Base-by-base conservation (phyloP, 306 rosid genomes). In the Albizia julibrissin region DNA sequence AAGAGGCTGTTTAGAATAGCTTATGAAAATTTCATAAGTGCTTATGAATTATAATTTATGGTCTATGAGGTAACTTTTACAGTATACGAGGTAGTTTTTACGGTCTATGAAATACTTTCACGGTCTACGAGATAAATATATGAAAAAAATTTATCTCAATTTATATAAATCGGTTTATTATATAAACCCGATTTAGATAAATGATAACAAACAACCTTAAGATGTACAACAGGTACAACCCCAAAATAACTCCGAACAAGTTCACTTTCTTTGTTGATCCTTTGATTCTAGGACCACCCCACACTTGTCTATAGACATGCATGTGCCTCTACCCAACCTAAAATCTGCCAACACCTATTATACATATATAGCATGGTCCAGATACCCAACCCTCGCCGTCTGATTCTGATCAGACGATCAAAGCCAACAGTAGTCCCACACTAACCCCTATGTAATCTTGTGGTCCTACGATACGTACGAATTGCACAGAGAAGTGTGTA, bases 271-370 rank as follows among this genome's bases (percentile, higher is more conserved):
- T 62, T 69, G 81, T 74, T 75, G 62, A 84, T 58, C 62, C 72
- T 69, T 72, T 42, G 21, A 40, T 69, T 69, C 47, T 39, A 64
- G 91, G 91, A 88, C 91, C 91, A 88, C 84, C 74, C 86, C 79
- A 72, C 26, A 0, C 24, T 8, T 22, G 11, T 22, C 31, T 58
- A 21, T 58, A 10, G 10, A 11, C 13, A 40, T n/a, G 14, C 31
- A 69, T 46, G 43, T 34, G 39, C 74, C 84, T 22, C 21, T 37
- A 49, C 65, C 27, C 34, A 40, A 33, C 56, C 72, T 69, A 71
- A 58, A 69, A 43, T 29, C 75, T 77, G 26, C 70, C 61, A 49
- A 19, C 13, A 0, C 44, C 39, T 6, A 10, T 59, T 6, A 10
- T 59, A 26, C 19, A 49, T 15, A 16, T 16, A 49, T 84, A 87